Base-by-base conservation (phyloP, 2,329 filamentous ascomycete species). In the Penicillium sp. region DNA sequence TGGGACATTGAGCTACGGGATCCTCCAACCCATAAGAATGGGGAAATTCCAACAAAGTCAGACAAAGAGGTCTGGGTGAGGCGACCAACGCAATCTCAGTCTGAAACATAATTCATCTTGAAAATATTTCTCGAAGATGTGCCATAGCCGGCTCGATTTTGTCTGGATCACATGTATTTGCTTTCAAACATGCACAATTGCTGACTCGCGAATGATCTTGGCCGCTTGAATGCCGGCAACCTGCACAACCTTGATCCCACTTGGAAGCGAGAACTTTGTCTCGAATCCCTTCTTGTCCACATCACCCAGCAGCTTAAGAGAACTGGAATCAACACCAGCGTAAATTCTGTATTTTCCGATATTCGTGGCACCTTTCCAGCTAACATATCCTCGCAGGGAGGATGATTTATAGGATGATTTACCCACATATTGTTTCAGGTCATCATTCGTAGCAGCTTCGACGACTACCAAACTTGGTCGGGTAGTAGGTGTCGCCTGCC, bases 401-500 rank as follows among this genome's bases (percentile, higher is more conserved):
- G 49, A 53, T 37, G 49, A 53, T 42, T 42, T 42, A n/a, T n/a
- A 6, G 9, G 49, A 53, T 37, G 49, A 53, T 42, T 42, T 42
- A n/a, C 38, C 38, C 19, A 17, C 49, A 19, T 30, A 53, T 10
- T 53, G 28, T 13, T 13, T n/a, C 4, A 58, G 55, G 26, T 26
- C 40, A 30, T 53, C 50, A 15, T 62, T 56, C 30, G 67, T 56
- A 8, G 60, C 53, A 40, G 59, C 65, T 15, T 60, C 64, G 28
- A 56, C 45, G 5, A 70, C 62, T 6, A 71, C 66, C 5, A 72
- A 35, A n/a, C 61, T 64, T 19, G 74, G 74, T 44, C 63, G 40
- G 65, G 70, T 74, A 65, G 69, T 72, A 0, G 74, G 74, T 1
- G 70, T 75, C 7, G 72, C 74, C 51, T 68, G 67, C 76, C 76